Evolutionary conservation across 371 early-diverging fungal genomes (phyloP).

Genomic region (Circinella minor): DNA sequence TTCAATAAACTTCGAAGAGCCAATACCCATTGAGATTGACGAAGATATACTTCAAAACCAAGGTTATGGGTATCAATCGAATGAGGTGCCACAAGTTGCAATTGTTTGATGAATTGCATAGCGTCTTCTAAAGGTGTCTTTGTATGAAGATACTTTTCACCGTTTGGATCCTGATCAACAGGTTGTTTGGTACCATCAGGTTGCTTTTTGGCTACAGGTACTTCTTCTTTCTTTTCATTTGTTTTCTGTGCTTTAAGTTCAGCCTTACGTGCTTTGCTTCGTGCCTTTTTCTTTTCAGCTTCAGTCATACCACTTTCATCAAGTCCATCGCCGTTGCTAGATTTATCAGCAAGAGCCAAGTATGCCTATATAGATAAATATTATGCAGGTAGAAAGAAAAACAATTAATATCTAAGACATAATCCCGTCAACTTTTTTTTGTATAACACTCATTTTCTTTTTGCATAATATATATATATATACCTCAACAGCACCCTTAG

Average conservation of each 20-base stretch:
- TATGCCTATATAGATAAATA: conserved; percentile 42
- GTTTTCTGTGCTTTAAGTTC: conserved; percentile 54
- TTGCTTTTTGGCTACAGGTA: conserved; percentile 23
- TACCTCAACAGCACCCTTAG: conserved; percentile 72
- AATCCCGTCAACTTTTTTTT: not conserved
- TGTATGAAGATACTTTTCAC: conserved; percentile 63
- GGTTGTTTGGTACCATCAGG: conserved; percentile 20
- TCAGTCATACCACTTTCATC: conserved; percentile 63
- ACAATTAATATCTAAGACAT: too few relatives aligned
- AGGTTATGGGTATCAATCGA: conserved; percentile 68
- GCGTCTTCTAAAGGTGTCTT: conserved; percentile 77
- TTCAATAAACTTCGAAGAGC: conserved; percentile 73
- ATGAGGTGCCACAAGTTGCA: conserved; percentile 64
- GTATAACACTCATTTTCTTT: not conserved
- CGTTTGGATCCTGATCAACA: conserved; percentile 73
- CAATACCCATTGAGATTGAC: conserved; percentile 79
- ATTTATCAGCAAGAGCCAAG: conserved; percentile 69
- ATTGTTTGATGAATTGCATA: conserved; percentile 74
- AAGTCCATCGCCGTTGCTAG: conserved; percentile 40
- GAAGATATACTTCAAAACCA: conserved; percentile 78
- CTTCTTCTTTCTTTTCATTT: conserved; percentile 16
- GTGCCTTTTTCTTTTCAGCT: conserved; percentile 67
- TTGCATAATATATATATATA: not conserved
- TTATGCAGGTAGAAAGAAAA: not conserved
- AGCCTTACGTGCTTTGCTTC: conserved; percentile 60